phyloP scores from a whole-genome alignment of 2,329 filamentous ascomycete genomes.

The Neopestalotiopsis sp. region DNA sequence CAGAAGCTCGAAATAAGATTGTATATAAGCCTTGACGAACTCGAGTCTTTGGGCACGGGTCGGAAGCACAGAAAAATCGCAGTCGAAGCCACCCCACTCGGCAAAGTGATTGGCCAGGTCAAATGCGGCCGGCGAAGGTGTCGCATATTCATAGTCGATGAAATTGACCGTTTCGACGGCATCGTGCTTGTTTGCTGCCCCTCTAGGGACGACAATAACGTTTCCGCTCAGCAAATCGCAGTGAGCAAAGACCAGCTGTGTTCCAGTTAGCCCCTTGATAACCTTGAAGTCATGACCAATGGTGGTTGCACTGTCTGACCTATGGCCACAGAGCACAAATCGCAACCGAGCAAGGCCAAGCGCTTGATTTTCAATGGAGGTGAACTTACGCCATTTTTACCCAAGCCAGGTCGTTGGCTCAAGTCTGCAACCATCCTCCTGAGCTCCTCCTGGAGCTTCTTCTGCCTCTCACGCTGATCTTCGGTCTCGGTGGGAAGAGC shows the following conservation, averaged over 20 bases:
- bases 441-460: slow-evolving; percentile 75
- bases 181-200: slow-evolving; percentile 35
- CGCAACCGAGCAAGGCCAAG: background rate
- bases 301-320: background rate
- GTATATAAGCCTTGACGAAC: slow-evolving; percentile 85
- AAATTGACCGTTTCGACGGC: slow-evolving; percentile 68
- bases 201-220: slow-evolving; percentile 77
- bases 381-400: slow-evolving; percentile 70
- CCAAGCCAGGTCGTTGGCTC: slow-evolving; percentile 78
- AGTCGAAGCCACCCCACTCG: slow-evolving; percentile 97
- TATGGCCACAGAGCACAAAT: background rate
- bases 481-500: slow-evolving; percentile 79
- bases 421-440: slow-evolving; percentile 71
- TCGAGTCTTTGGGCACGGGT: slow-evolving; percentile 75
- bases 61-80: slow-evolving; percentile 84
- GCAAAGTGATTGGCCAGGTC: slow-evolving; percentile 98
- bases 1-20: slow-evolving; percentile 68
- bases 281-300: background rate
- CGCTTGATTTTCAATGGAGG: background rate
- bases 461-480: slow-evolving; percentile 69
- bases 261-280: slow-evolving; percentile 19
- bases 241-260: slow-evolving; percentile 86
- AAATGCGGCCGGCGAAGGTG: slow-evolving; percentile 91
- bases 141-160: slow-evolving; percentile 99
- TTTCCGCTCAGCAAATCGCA: slow-evolving; percentile 97